Conservation (phyloP, 148 eudicot species). For the Bassia scoparia region DNA sequence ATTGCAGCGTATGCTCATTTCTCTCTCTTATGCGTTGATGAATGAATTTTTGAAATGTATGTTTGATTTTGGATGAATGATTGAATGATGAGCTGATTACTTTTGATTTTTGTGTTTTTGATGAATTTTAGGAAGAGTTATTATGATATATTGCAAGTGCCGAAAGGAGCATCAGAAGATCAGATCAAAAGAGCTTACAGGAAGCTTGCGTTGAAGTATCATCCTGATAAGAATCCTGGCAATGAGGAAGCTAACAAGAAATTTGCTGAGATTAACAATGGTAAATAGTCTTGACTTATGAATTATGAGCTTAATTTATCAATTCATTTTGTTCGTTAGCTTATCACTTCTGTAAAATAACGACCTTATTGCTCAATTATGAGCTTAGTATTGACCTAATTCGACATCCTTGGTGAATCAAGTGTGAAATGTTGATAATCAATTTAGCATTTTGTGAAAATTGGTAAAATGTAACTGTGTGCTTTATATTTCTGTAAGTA, state of each 20-base stretch:
- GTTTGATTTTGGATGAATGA: neutral
- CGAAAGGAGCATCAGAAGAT: slow-evolving; percentile 79
- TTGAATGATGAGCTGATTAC: slow-evolving; percentile 15
- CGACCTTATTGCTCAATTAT: too few relatives aligned
- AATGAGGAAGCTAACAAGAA: slow-evolving; percentile 90
- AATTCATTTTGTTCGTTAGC: too few relatives aligned
- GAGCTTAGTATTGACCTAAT: too few relatives aligned
- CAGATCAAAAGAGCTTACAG: slow-evolving; percentile 92
- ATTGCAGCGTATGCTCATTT: slow-evolving; percentile 65
- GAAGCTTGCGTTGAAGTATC: slow-evolving; percentile 91
- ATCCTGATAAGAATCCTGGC: slow-evolving; percentile 96
- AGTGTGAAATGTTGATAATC: too few relatives aligned
- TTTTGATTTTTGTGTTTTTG: neutral
- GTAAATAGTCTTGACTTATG: too few relatives aligned
- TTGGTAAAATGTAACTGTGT: too few relatives aligned
- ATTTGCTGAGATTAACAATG: slow-evolving; percentile 88
- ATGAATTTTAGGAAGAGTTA: slow-evolving; percentile 67
- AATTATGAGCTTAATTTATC: too few relatives aligned
- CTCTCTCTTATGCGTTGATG: neutral
- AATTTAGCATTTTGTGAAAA: too few relatives aligned
- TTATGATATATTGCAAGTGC: slow-evolving; percentile 78
- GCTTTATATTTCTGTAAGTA: too few relatives aligned
- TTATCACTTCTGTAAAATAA: too few relatives aligned
- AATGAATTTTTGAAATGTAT: neutral
- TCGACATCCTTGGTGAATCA: too few relatives aligned